Evolutionary conservation across 225 moss, liverwort and hornwort genomes (phyloP).

Genomic region (Marchantia paleacea): DNA sequence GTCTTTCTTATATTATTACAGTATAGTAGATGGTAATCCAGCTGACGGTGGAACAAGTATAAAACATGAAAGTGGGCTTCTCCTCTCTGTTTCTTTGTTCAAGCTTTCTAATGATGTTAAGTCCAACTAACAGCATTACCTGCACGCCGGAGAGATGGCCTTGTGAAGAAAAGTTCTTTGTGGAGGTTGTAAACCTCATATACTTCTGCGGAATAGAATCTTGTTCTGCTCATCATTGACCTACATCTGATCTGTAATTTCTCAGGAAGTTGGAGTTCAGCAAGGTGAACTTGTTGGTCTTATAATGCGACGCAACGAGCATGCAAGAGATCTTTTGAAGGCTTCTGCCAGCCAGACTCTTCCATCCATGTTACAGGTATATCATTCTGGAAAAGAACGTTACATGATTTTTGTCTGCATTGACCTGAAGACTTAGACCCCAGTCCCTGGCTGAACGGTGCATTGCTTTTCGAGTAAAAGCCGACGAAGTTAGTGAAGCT

Average conservation of each 20-base stretch:
- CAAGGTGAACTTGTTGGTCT: conserved; percentile 49
- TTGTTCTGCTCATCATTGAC: background rate
- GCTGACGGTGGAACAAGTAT: no score
- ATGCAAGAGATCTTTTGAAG: conserved; percentile 41
- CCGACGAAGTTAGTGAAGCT: no score
- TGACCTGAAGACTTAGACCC: no score
- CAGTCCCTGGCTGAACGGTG: no score
- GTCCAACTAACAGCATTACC: background rate
- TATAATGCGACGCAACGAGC: conserved; percentile 50
- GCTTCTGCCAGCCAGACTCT: conserved; percentile 46
- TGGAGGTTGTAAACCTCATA: no score
- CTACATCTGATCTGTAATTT: background rate
- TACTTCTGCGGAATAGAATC: no score
- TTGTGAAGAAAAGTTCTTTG: background rate
- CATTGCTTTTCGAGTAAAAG: no score
- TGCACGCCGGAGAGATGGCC: background rate
- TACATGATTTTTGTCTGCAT: no score
- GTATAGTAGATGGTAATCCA: background rate
- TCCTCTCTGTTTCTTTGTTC: background rate
- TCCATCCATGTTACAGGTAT: conserved; percentile 51
- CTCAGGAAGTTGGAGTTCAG: conserved; percentile 43
- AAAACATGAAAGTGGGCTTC: background rate
- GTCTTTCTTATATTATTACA: background rate
- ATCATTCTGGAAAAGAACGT: background rate
- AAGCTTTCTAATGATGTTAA: background rate